Conservation (phyloP, 176 grass and related monocot species). For the Eragrostis curvula region DNA sequence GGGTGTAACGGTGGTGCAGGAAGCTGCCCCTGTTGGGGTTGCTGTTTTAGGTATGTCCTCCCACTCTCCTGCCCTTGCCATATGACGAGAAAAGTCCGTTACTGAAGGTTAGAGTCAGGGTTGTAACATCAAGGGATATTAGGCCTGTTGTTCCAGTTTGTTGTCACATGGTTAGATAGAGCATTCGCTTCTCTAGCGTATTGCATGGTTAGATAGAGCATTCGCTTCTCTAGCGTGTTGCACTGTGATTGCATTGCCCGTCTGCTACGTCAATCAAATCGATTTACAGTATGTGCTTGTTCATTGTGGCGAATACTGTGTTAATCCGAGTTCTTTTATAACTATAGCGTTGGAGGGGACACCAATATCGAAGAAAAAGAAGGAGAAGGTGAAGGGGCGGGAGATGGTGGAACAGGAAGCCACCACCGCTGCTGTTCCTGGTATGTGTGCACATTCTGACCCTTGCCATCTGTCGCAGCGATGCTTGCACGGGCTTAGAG, state of each 20-base stretch:
- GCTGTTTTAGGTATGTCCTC: too few relatives aligned
- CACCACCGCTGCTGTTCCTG: not conserved
- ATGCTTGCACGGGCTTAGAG: too few relatives aligned
- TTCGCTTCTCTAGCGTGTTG: not conserved
- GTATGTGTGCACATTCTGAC: not conserved
- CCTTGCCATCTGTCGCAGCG: not conserved
- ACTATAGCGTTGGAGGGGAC: not conserved
- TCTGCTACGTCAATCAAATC: not conserved
- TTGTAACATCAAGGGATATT: not conserved
- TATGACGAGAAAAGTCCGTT: too few relatives aligned
- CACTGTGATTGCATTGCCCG: not conserved
- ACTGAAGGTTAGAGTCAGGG: too few relatives aligned
- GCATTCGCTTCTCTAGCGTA: not conserved
- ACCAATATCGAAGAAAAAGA: too few relatives aligned
- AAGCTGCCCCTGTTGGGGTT: too few relatives aligned
- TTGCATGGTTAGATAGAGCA: not conserved
- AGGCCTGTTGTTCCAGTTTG: constrained; percentile 1
- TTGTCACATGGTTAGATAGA: not conserved
- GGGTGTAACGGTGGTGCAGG: too few relatives aligned
- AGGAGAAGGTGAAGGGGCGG: too few relatives aligned
- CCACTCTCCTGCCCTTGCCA: too few relatives aligned
- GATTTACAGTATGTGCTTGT: not conserved
- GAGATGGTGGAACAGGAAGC: too few relatives aligned
- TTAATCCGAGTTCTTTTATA: not conserved
- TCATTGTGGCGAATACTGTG: not conserved